Evolutionary conservation across 148 eudicot species (phyloP).

Genomic region (Chenopodium formosanum): DNA sequence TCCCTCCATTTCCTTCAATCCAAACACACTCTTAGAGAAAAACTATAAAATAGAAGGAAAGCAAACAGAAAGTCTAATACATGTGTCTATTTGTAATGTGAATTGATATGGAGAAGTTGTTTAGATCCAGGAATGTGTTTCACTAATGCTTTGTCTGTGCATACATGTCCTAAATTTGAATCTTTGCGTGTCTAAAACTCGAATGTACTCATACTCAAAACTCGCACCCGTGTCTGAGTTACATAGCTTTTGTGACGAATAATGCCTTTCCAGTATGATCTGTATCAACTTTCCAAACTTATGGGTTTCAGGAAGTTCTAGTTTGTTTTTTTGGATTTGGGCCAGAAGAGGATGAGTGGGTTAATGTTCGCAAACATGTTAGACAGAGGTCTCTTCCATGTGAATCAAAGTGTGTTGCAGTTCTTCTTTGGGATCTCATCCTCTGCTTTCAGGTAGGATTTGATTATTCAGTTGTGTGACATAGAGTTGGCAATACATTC

Average conservation of each 20-base stretch:
- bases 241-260: too few species aligned
- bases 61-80: neutral
- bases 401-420: slow-evolving; percentile 83
- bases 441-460: slow-evolving; percentile 88
- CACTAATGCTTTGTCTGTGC: too few species aligned
- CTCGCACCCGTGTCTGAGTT: neutral
- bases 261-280: too few species aligned
- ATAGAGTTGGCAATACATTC: neutral
- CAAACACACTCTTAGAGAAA: too few species aligned
- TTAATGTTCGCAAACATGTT: slow-evolving; percentile 73
- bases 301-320: slow-evolving; percentile 71
- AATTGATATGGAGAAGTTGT: neutral
- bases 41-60: neutral
- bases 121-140: neutral
- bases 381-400: slow-evolving; percentile 97
- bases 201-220: neutral
- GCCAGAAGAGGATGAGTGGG: slow-evolving; percentile 95
- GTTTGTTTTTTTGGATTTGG: slow-evolving; percentile 96
- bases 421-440: slow-evolving; percentile 82
- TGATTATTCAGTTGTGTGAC: slow-evolving; percentile 8
- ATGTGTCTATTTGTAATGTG: neutral
- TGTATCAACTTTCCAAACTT: neutral
- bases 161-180: too few species aligned
- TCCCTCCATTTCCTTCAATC: too few species aligned
- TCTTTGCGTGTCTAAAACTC: neutral